Conservation (phyloP, 768 basidiomycete genomes). For the Termitomyces sp. region DNA sequence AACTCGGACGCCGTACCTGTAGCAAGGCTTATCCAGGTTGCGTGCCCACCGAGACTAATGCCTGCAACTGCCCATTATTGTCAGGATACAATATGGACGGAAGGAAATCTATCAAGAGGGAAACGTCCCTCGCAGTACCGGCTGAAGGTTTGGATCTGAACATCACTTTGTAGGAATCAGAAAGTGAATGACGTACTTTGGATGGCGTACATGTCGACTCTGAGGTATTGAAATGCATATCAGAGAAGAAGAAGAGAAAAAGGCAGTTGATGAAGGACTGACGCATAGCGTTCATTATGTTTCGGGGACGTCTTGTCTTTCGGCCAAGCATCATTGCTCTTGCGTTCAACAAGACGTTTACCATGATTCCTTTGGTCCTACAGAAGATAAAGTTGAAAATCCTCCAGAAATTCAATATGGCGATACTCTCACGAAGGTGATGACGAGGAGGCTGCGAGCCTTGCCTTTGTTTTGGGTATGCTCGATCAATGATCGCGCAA, state of each 20-base stretch:
- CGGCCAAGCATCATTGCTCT: conserved; percentile 31
- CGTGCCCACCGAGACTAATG: conserved; percentile 80
- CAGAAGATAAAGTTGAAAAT: background rate
- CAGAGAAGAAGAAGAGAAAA: background rate
- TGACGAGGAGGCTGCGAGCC: conserved; percentile 23
- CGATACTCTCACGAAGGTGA: conserved; percentile 29
- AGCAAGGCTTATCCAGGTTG: conserved; percentile 66
- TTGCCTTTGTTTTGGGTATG: conserved; percentile 4
- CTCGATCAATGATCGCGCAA: conserved; percentile 20
- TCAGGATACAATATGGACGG: conserved; percentile 68
- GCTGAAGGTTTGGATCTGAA: conserved; percentile 17
- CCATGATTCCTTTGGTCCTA: conserved; percentile 48
- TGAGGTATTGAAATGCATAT: conserved; percentile 10
- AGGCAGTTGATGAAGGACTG: conserved; percentile 15
- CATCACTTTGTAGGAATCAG: background rate
- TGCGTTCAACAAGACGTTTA: conserved; percentile 23
- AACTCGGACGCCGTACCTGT: conserved; percentile 24
- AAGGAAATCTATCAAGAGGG: conserved; percentile 77
- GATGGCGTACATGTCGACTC: conserved; percentile 20
- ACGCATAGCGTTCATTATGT: conserved; percentile 36
- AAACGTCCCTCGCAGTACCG: conserved; percentile 72
- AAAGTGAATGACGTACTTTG: conserved; percentile 24
- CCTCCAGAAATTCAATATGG: background rate
- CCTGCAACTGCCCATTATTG: conserved; percentile 69
- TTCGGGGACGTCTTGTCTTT: conserved; percentile 14